Conservation (phyloP, 257 asterid species). For the Jacaranda copaia region DNA sequence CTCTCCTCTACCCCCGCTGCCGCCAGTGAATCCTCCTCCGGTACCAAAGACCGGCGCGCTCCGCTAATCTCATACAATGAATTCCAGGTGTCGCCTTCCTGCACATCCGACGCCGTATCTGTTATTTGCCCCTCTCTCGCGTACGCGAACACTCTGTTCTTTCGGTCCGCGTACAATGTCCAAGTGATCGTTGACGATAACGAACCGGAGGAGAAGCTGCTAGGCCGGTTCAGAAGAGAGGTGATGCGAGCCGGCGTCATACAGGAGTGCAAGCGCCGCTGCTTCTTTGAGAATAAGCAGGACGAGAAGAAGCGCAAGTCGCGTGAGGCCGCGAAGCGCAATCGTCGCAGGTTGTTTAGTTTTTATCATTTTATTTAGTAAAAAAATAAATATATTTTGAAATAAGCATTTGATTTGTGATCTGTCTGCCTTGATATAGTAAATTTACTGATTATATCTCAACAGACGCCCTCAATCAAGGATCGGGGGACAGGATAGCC, state of each 20-base stretch:
- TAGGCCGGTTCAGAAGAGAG: constrained; percentile 86
- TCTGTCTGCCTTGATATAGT: too few relatives aligned
- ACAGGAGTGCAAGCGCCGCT: constrained; percentile 84
- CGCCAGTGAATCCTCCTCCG: constrained; percentile 36
- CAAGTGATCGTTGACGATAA: constrained; percentile 82
- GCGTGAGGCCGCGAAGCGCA: constrained; percentile 92
- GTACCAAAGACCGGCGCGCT: constrained; percentile 24
- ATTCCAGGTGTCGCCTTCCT: constrained; percentile 31
- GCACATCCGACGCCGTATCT: constrained; percentile 50
- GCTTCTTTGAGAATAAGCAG: constrained; percentile 80
- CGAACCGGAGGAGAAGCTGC: constrained; percentile 88
- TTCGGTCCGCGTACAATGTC: constrained; percentile 72
- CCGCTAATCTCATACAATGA: constrained; percentile 50
- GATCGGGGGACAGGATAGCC: constrained; percentile 40
- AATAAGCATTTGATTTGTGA: too few relatives aligned
- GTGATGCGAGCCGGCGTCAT: constrained; percentile 89
- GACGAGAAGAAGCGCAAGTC: constrained; percentile 79
- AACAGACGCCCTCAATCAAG: constrained; percentile 55
- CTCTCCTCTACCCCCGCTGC: constrained; percentile 41
- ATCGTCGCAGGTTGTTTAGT: constrained; percentile 68
- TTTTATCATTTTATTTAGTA: neutral
- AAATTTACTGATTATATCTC: neutral
- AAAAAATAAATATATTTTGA: too few relatives aligned
- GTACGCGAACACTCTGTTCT: constrained; percentile 66
- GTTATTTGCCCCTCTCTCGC: constrained; percentile 80